Base-by-base conservation (phyloP, 2,329 filamentous ascomycete species). In the Paraphoma chrysanthemicola region DNA sequence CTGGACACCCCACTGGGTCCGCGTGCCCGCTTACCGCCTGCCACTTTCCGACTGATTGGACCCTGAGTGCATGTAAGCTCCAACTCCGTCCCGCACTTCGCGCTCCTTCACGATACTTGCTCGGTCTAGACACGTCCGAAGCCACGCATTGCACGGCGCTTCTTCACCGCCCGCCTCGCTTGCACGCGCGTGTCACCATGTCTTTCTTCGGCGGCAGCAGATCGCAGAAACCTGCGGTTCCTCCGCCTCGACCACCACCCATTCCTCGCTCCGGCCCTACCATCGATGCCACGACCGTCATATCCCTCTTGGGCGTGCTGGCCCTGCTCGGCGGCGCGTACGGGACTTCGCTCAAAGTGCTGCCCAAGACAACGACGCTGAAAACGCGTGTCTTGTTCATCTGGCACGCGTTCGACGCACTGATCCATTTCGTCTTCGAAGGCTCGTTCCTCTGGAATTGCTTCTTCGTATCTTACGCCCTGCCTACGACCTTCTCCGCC, bases 321-420 rank as follows among this genome's bases (percentile, higher is more conserved):
- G 79, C 79, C 2, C 80, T 88, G 45, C 82, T 88, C 66, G 78
- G 79, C 23, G 73, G 80, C 51, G 85, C 86, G 46, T 85, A 84
- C 70, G 29, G 78, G 30, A 75, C 81, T 50, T 84, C 83, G 42
- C 67, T 77, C 16, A 67, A 70, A 42, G 72, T 84, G 9, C 81
- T 90, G 28, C 85, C 88, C 4, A 72, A 78, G 16, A 70, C 81
- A 1, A 81, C 87, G 10, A 78, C 85, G 1, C 73, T 79, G 38
- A 85, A 87, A 49, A 83, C 84, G 53, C 92, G 93, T 59, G 80
- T 91, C 73, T 88, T 97, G 63, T 97, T 97, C 83, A 86, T 96
- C 79, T 97, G 94, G 94, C 93, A 97, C 80, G 85, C 91, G 38
- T 96, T 96, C 79, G 93, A 97, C 77, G 92, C 92, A 31, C 85